These are phyloP conservation scores for Podila epicladia DNA, from an alignment of 192 early-diverging fungal genomes.

Conservation along the genomic window DNA sequence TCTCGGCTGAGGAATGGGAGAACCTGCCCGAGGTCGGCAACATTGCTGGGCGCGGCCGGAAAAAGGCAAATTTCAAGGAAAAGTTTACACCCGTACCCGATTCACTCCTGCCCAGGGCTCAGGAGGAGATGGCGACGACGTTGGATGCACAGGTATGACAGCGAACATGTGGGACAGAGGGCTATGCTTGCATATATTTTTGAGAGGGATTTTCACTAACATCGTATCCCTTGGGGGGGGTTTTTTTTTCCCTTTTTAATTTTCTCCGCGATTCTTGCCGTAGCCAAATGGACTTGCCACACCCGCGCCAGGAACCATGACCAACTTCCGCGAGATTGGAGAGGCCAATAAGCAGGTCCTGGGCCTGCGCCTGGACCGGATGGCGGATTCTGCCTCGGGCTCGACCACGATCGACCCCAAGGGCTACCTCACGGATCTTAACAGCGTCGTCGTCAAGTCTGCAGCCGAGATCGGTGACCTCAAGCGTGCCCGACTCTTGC, in stretches of 20 bases:
- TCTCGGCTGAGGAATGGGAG: constrained; percentile 92
- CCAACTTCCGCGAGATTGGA: constrained; percentile 92
- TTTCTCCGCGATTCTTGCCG: neutral
- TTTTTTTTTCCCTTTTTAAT: neutral
- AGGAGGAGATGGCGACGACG: constrained; percentile 63
- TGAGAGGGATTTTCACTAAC: neutral
- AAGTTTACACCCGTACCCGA: constrained; percentile 71
- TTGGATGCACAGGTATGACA: constrained; percentile 69
- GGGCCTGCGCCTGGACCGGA: constrained; percentile 90
- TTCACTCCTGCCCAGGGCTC: constrained; percentile 63
- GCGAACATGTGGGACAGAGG: neutral
- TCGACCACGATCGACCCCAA: constrained; percentile 94
- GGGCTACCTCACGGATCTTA: constrained; percentile 95
- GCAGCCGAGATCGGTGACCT: constrained; percentile 89
- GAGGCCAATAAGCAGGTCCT: constrained; percentile 93
- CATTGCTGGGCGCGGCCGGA: constrained; percentile 82
- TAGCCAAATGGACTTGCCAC: constrained; percentile 69
- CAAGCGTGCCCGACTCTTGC: constrained; percentile 87
- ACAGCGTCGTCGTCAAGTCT: constrained; percentile 80
- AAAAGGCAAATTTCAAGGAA: constrained; percentile 66
- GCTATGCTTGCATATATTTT: neutral
- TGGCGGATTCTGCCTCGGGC: constrained; percentile 88
- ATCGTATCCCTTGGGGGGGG: neutral
- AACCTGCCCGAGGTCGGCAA: constrained; percentile 83
- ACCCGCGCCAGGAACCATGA: constrained; percentile 72